Conservation (phyloP, 441 rosid species). For the Erysimum cheiri region DNA sequence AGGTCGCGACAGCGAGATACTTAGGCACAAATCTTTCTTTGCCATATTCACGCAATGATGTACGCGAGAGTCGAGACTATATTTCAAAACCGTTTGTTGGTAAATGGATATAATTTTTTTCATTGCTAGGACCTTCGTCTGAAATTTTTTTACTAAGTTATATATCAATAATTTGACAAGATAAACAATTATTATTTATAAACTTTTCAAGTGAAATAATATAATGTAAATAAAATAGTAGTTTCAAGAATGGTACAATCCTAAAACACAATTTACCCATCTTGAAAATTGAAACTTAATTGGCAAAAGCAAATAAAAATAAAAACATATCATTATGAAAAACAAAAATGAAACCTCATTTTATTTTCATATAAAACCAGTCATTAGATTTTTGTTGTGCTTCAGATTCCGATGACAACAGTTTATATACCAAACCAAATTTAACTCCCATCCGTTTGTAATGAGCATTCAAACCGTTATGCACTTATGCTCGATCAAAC, state of each 20-base stretch:
- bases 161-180: neutral
- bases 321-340: neutral
- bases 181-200: neutral
- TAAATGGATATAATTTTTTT: no score
- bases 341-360: neutral
- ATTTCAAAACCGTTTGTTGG: neutral
- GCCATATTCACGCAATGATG: neutral
- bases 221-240: neutral
- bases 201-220: neutral
- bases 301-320: neutral
- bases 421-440: neutral
- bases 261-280: neutral
- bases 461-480: neutral
- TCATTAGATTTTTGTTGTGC: neutral
- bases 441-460: neutral
- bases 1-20: slow-evolving; percentile 1
- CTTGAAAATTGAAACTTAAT: neutral
- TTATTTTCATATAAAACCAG: neutral
- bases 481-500: slow-evolving; percentile 11
- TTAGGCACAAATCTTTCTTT: neutral
- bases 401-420: neutral
- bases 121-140: no score
- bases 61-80: neutral
- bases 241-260: neutral
- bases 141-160: neutral